phyloP scores from a whole-genome alignment of 768 basidiomycete genomes.

The Termitomyces sp. region DNA sequence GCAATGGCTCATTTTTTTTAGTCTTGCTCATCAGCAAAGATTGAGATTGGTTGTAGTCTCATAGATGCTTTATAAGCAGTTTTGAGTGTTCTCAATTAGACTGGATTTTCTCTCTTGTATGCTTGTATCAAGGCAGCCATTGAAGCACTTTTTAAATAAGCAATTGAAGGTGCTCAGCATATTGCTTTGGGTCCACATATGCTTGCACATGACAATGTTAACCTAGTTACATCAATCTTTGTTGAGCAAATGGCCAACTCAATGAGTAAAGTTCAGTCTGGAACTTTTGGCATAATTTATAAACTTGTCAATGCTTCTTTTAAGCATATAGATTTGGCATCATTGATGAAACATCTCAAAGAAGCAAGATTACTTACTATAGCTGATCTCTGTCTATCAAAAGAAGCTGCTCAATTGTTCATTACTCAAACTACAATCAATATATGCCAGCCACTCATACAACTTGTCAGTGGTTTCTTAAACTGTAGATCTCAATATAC shows the following conservation, averaged over 20 bases:
- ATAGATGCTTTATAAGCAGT: background rate
- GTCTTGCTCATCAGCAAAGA: background rate
- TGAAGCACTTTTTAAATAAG: slow-evolving; percentile 1
- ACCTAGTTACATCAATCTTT: slow-evolving; percentile 19
- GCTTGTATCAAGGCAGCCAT: background rate
- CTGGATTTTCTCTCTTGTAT: slow-evolving; percentile 4
- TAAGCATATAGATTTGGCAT: background rate
- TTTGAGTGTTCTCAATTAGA: background rate
- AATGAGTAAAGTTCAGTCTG: slow-evolving; percentile 30
- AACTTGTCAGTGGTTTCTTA: background rate
- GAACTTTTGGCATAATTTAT: slow-evolving; percentile 20
- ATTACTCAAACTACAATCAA: background rate
- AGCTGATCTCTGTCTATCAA: background rate
- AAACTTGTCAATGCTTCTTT: background rate
- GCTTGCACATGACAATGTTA: slow-evolving; percentile 2
- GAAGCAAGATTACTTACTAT: background rate
- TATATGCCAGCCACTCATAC: background rate
- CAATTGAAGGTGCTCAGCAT: background rate
- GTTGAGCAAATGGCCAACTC: slow-evolving; percentile 24
- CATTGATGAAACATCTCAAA: background rate
- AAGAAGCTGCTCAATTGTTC: background rate
- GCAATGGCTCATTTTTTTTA: background rate
- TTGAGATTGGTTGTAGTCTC: slow-evolving; percentile 2
- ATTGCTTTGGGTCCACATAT: slow-evolving; percentile 1
- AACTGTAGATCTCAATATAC: background rate